These are phyloP conservation scores for Pistacia atlantica DNA, from an alignment of 345 rosid species.

Conservation along the genomic window DNA sequence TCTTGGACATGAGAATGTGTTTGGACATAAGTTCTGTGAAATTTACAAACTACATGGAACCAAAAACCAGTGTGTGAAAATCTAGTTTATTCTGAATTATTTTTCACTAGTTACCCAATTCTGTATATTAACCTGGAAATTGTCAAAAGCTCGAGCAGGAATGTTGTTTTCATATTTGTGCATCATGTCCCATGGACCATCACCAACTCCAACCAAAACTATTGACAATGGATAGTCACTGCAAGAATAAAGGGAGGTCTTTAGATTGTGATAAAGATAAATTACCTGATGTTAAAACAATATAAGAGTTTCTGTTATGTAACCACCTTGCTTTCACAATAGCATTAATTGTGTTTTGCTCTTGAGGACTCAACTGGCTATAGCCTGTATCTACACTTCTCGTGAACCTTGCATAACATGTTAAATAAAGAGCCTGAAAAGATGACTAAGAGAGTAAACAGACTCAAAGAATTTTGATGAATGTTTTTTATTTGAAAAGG, in stretches of 20 bases:
- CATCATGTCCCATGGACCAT: constrained; percentile 71
- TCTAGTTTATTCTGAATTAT: too few species aligned
- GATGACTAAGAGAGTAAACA: too few species aligned
- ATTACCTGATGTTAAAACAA: not conserved
- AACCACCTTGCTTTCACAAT: constrained; percentile 54
- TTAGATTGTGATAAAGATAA: not conserved
- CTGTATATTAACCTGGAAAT: constrained; percentile 42
- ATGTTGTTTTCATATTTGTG: constrained; percentile 57
- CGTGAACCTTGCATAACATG: constrained; percentile 43
- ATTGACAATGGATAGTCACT: constrained; percentile 55
- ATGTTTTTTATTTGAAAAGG: not conserved
- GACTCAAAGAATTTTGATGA: too few species aligned
- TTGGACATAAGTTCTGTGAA: constrained; percentile 52
- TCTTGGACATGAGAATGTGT: constrained; percentile 29
- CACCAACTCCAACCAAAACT: constrained; percentile 58
- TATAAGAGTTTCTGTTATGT: not conserved
- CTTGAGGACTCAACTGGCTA: constrained; percentile 51
- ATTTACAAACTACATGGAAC: constrained; percentile 45
- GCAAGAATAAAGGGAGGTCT: constrained; percentile 11
- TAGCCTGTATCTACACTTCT: constrained; percentile 45
- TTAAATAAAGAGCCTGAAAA: not conserved
- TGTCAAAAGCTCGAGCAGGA: constrained; percentile 55
- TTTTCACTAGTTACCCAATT: not conserved
- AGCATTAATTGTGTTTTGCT: constrained; percentile 47
- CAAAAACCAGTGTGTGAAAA: not conserved